Percentiles rank a stretch among this genome's conserved stretches.
Evolutionary conservation across 257 asterid genomes (phyloP).

Genomic region (Solanum etuberosum): DNA sequence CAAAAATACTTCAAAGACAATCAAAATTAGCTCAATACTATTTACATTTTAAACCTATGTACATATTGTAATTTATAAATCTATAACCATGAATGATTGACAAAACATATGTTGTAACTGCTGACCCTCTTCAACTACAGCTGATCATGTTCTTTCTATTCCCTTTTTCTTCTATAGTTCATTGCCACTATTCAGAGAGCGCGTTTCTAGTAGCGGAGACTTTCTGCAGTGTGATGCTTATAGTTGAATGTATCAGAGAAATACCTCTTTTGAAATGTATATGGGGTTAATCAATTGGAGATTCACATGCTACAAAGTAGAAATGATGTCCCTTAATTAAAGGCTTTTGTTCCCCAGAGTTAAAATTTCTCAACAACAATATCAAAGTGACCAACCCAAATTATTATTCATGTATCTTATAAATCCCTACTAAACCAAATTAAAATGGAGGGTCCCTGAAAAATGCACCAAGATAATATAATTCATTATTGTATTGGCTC

Average conservation of each 20-base stretch:
- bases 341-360: not conserved
- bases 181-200: not conserved
- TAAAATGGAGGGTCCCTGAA: not conserved
- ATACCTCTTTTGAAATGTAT: not conserved
- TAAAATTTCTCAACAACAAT: not conserved
- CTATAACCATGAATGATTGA: not conserved
- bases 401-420: not conserved
- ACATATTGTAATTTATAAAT: not conserved
- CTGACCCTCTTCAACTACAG: not conserved
- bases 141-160: not conserved
- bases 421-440: not conserved
- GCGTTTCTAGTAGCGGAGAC: not conserved
- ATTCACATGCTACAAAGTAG: not conserved
- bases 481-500: not conserved
- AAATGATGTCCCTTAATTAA: not conserved
- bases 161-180: not conserved
- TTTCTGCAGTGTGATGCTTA: not conserved
- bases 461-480: not conserved
- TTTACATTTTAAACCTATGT: not conserved
- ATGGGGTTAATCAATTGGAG: not conserved
- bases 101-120: not conserved
- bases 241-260: not conserved
- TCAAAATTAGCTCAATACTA: constrained; percentile 13
- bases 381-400: not conserved
- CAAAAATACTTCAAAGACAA: constrained; percentile 35